Evolutionary conservation across 2,329 filamentous ascomycete species (phyloP).

Genomic region (Drechslera avenae): DNA sequence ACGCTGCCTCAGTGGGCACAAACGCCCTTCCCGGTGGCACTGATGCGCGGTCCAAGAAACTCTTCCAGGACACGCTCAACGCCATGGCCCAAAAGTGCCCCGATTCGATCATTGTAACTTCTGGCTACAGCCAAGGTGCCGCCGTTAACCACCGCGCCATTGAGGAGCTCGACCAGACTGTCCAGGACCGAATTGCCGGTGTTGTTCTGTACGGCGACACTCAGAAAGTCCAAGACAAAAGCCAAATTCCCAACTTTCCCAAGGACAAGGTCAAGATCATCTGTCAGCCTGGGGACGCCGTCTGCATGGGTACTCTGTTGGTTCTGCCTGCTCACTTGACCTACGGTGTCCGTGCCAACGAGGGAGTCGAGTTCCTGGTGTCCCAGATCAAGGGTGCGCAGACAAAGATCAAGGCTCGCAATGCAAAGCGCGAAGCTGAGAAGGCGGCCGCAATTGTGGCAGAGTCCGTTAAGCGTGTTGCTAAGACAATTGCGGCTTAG

Average conservation of each 20-base stretch:
- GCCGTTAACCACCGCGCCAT: constrained; percentile 45
- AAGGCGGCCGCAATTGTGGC: constrained; percentile 5
- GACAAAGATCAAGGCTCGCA: constrained; percentile 37
- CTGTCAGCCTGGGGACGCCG: constrained; percentile 58
- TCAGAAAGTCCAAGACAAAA: constrained; percentile 48
- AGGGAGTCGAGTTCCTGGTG: constrained; percentile 37
- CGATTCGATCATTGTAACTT: constrained; percentile 38
- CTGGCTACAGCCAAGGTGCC: constrained; percentile 42
- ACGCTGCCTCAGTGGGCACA: constrained; percentile 34
- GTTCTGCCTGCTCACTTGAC: constrained; percentile 40
- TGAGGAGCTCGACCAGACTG: constrained; percentile 29
- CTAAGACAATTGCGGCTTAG: constrained; percentile 5
- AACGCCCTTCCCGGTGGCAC: constrained; percentile 42
- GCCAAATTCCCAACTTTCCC: constrained; percentile 50
- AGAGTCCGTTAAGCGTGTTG: constrained; percentile 2
- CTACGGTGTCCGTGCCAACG: constrained; percentile 35
- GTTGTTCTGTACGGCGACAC: constrained; percentile 56
- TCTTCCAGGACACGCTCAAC: constrained; percentile 31
- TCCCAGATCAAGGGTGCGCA: constrained; percentile 33
- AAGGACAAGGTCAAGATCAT: constrained; percentile 54
- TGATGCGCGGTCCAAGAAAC: constrained; percentile 24
- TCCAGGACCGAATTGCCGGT: constrained; percentile 45
- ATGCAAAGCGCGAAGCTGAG: constrained; percentile 31
- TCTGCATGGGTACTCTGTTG: constrained; percentile 55
- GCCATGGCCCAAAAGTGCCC: constrained; percentile 40